These are phyloP conservation scores for Clausena lansium DNA, from an alignment of 345 rosid species.

Conservation along the genomic window DNA sequence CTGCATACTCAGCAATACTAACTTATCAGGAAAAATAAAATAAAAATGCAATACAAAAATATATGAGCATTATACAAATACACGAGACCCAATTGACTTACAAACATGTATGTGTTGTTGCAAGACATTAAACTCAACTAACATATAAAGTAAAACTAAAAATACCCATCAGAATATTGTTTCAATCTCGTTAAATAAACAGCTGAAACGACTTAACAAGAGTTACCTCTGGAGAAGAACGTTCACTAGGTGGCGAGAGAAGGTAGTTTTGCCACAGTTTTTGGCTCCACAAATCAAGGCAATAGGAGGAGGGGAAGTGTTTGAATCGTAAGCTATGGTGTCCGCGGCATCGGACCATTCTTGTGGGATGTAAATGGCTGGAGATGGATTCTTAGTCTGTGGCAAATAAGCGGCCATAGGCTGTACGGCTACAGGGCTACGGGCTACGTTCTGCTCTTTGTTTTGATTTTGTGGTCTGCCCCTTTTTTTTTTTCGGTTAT, in stretches of 20 bases:
- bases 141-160: neutral
- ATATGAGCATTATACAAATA: neutral
- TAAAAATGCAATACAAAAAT: neutral
- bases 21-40: no score
- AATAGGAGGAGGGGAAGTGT: conserved; percentile 46
- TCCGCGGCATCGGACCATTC: conserved; percentile 77
- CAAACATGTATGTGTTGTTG: neutral
- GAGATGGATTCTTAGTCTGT: conserved; percentile 40
- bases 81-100: neutral
- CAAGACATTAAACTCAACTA: conserved; percentile 3
- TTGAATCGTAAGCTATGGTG: conserved; percentile 46
- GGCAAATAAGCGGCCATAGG: conserved; percentile 19
- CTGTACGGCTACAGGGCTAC: neutral
- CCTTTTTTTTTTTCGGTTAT: no score
- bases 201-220: neutral
- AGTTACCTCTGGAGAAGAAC: conserved; percentile 70
- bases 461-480: neutral
- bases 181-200: conserved; percentile 7
- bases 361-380: conserved; percentile 46
- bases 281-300: conserved; percentile 75
- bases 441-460: neutral
- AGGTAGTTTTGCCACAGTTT: conserved; percentile 83
- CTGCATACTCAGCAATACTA: conserved; percentile 35
- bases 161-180: neutral
- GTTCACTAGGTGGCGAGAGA: conserved; percentile 79